Evolutionary conservation across 257 asterid genomes (phyloP).

Genomic region (Solanum chiquidenum): DNA sequence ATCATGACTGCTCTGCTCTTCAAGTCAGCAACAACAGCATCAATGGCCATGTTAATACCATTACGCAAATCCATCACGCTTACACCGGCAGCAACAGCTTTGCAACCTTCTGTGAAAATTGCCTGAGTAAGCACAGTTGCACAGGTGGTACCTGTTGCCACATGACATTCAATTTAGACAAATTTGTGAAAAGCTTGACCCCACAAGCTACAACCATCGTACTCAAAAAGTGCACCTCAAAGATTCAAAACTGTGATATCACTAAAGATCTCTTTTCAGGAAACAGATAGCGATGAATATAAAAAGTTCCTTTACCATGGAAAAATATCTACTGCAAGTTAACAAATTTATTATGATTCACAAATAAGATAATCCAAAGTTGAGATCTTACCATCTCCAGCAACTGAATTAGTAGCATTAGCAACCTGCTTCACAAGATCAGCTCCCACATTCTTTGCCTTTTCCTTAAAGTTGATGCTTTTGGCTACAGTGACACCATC

Average conservation of each 20-base stretch:
- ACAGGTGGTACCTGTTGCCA: slow-evolving; percentile 80
- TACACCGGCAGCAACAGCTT: slow-evolving; percentile 75
- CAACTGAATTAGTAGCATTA: slow-evolving; percentile 68
- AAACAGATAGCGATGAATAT: background rate
- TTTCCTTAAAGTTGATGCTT: slow-evolving; percentile 59
- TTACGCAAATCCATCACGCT: slow-evolving; percentile 85
- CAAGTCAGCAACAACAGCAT: slow-evolving; percentile 67
- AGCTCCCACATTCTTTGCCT: slow-evolving; percentile 76
- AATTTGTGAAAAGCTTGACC: background rate
- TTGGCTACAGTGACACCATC: slow-evolving; percentile 93
- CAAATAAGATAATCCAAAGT: slow-evolving; percentile 2
- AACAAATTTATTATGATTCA: background rate
- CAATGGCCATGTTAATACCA: slow-evolving; percentile 79
- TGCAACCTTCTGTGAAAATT: slow-evolving; percentile 83
- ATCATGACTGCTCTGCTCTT: slow-evolving; percentile 82
- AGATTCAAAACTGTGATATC: background rate
- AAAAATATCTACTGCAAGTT: background rate
- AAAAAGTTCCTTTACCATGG: background rate
- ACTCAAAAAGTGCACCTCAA: background rate
- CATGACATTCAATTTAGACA: slow-evolving; percentile 3
- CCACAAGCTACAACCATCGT: background rate
- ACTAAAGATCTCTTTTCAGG: background rate
- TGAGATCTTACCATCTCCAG: slow-evolving; percentile 77
- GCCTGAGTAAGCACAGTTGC: slow-evolving; percentile 90
- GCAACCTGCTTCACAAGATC: slow-evolving; percentile 92